phyloP scores from a whole-genome alignment of 495 filamentous ascomycete genomes.

The Tuber calosporum region DNA sequence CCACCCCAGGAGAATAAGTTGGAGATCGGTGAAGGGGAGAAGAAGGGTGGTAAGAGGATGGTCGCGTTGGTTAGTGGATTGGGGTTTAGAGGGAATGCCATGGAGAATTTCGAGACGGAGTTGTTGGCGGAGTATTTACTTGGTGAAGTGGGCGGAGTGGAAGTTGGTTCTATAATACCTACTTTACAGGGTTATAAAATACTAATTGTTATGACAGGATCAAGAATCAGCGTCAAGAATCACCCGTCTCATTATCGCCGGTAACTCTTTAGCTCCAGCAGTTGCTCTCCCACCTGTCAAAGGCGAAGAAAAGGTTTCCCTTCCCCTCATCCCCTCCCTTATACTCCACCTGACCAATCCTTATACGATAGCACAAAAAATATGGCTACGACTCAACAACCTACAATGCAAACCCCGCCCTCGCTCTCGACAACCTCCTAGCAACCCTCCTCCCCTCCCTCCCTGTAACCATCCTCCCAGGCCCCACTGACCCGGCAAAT shows the following conservation, averaged over 20 bases:
- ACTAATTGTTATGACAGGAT: constrained; percentile 9
- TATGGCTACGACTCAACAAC: constrained; percentile 88
- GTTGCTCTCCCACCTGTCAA: constrained; percentile 41
- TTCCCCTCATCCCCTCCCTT: background rate
- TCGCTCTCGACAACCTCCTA: constrained; percentile 76
- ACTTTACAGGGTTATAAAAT: background rate
- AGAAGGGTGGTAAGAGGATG: constrained; percentile 50
- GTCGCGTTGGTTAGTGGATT: constrained; percentile 87
- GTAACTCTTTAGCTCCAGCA: constrained; percentile 69
- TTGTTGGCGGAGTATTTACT: constrained; percentile 81
- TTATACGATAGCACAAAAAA: constrained; percentile 53
- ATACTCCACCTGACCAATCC: background rate
- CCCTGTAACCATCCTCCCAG: constrained; percentile 72
- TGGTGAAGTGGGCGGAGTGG: constrained; percentile 63
- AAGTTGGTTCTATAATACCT: constrained; percentile 26
- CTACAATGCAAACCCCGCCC: constrained; percentile 78
- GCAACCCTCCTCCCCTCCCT: constrained; percentile 70
- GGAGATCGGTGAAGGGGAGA: constrained; percentile 45
- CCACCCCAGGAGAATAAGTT: constrained; percentile 55
- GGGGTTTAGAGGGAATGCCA: constrained; percentile 64
- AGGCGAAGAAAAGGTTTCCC: constrained; percentile 29
- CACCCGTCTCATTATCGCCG: constrained; percentile 79
- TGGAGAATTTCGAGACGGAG: constrained; percentile 63
- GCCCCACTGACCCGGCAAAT: constrained; percentile 70
- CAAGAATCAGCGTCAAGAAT: constrained; percentile 62